Evolutionary conservation across 345 rosid species (phyloP).

Genomic region (Nephelium lappaceum): DNA sequence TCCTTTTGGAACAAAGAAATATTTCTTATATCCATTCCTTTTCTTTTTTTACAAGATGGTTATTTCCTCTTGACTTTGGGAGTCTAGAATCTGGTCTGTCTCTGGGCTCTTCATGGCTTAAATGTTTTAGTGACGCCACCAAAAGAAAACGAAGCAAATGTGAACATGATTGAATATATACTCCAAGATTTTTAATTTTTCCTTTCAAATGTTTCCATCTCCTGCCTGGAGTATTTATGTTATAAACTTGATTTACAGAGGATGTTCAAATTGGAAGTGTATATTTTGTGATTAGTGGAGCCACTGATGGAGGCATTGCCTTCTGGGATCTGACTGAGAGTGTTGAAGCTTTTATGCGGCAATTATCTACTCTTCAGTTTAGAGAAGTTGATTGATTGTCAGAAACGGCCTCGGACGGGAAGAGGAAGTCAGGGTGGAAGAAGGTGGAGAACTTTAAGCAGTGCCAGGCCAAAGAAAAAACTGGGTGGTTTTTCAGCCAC

Average conservation of each 20-base stretch:
- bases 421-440: conserved; percentile 98
- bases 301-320: conserved; percentile 94
- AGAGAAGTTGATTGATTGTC: conserved; percentile 61
- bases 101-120: not conserved
- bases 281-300: conserved; percentile 75
- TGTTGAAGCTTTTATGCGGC: conserved; percentile 69
- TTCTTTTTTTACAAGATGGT: not conserved
- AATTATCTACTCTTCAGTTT: conserved; percentile 51
- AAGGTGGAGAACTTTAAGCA: conserved; percentile 62
- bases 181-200: not conserved
- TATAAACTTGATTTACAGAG: conserved; percentile 45
- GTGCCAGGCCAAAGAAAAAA: conserved; percentile 31
- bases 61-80: not conserved
- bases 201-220: not conserved
- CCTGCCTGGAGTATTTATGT: conserved; percentile 8
- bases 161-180: not conserved
- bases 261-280: conserved; percentile 36
- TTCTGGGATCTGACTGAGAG: conserved; percentile 80
- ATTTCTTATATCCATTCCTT: not conserved
- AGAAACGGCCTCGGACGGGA: conserved; percentile 82
- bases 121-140: not conserved
- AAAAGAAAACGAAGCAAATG: not conserved
- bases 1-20: not conserved
- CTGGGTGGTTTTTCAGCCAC: conserved; percentile 20
- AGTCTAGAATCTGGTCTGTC: not conserved